Percentiles rank a stretch among this genome's conserved stretches.
Conservation (phyloP, 1,284 basidiomycete genomes). For the Lignosus rhinocerotis region DNA sequence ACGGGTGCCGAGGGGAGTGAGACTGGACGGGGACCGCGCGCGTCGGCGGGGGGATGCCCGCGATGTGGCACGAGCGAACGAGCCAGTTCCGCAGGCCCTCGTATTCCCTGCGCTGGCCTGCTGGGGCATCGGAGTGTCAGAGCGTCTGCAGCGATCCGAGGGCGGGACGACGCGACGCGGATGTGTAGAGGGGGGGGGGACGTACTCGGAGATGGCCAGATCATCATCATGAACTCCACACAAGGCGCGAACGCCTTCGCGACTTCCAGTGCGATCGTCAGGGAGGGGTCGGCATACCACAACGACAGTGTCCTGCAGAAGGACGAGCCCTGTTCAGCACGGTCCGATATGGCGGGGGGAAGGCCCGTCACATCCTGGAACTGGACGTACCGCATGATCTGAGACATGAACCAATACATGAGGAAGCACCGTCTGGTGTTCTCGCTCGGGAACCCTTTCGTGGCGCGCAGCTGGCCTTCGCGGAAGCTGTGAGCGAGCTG, state of each 20-base stretch:
- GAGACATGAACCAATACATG: constrained; percentile 78
- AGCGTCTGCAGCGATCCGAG: too few relatives aligned
- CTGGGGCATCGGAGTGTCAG: background rate
- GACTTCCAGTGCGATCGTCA: constrained; percentile 65
- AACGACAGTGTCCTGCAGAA: constrained; percentile 52
- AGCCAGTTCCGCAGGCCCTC: constrained; percentile 13
- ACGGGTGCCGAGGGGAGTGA: background rate
- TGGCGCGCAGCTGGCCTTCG: constrained; percentile 1
- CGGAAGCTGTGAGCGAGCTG: constrained; percentile 10
- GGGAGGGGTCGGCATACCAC: constrained; percentile 61
- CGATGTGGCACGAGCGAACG: constrained; percentile 10
- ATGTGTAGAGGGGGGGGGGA: background rate
- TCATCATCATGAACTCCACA: constrained; percentile 61
- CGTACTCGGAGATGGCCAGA: constrained; percentile 70
- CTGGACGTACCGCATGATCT: constrained; percentile 54
- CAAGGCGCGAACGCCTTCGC: constrained; percentile 60
- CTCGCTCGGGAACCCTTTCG: constrained; percentile 1
- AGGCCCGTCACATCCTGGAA: background rate
- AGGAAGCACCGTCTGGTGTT: constrained; percentile 54
- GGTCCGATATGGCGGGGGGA: background rate
- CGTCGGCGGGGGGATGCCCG: constrained; percentile 1
- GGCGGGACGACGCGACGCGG: background rate
- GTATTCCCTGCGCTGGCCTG: constrained; percentile 11
- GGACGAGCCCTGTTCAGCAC: background rate
- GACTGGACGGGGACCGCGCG: constrained; percentile 1